A percentile compares a stretch with the other conserved stretches of the same genome.
These are phyloP conservation scores for Kluyveromyces sp. DNA, from an alignment of 1,139 yeast species.

Conservation along the genomic window DNA sequence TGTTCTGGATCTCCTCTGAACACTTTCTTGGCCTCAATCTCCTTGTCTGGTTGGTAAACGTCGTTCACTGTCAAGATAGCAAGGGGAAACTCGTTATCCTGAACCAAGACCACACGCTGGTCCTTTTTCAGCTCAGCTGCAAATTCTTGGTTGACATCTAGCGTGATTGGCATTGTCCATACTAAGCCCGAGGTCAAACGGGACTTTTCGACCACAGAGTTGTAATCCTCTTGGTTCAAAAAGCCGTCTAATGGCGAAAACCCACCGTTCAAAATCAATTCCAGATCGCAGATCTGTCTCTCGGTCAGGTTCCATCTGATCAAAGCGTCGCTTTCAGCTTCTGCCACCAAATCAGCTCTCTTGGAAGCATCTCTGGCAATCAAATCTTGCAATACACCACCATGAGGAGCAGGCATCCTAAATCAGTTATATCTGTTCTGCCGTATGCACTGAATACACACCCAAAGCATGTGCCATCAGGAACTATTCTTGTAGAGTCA, in stretches of 20 bases:
- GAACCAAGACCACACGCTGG: constrained; percentile 66
- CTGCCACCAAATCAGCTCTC: constrained; percentile 49
- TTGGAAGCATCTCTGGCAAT: constrained; percentile 70
- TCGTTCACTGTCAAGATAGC: constrained; percentile 79
- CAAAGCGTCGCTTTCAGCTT: constrained; percentile 42
- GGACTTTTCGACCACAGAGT: constrained; percentile 68
- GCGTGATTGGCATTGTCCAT: constrained; percentile 91
- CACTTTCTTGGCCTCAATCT: constrained; percentile 71
- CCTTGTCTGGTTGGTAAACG: constrained; percentile 75
- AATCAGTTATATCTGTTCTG: too few relatives aligned
- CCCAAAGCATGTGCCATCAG: too few relatives aligned
- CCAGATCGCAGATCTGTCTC: constrained; percentile 90
- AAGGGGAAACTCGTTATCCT: constrained; percentile 73
- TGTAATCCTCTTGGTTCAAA: constrained; percentile 72
- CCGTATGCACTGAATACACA: too few relatives aligned
- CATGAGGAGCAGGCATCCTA: constrained; percentile 79
- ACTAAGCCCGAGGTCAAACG: constrained; percentile 71
- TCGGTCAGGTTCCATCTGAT: constrained; percentile 49
- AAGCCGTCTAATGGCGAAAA: constrained; percentile 90
- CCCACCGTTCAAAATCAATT: constrained; percentile 87
- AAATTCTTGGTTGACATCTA: constrained; percentile 59
- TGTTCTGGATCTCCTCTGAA: constrained; percentile 97
- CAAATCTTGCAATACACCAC: constrained; percentile 81
- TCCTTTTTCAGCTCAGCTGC: constrained; percentile 47
- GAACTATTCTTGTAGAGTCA: too few relatives aligned